Evolutionary conservation across 768 basidiomycete genomes (phyloP).

Genomic region (Pleurotus giganteus): DNA sequence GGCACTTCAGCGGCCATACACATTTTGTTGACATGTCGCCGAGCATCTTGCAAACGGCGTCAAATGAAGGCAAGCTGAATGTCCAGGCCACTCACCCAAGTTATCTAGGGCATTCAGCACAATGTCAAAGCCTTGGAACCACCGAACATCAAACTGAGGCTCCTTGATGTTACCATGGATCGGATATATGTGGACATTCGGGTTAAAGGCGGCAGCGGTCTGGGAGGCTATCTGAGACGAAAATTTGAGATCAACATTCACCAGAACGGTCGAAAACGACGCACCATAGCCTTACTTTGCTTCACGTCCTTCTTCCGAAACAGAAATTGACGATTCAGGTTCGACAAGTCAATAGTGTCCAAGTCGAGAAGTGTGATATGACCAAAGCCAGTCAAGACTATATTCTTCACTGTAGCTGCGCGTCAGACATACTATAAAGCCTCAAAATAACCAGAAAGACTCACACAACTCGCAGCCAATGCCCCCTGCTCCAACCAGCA

Average conservation of each 20-base stretch:
- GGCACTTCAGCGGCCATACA: conserved; percentile 92
- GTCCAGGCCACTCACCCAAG: conserved; percentile 58
- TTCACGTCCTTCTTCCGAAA: conserved; percentile 98
- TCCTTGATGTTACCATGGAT: conserved; percentile 97
- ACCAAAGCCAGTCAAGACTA: conserved; percentile 90
- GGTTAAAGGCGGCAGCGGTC: conserved; percentile 83
- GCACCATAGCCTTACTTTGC: conserved; percentile 89
- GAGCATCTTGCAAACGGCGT: conserved; percentile 60
- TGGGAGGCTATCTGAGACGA: conserved; percentile 69
- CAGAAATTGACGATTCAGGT: conserved; percentile 94
- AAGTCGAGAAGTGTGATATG: conserved; percentile 92
- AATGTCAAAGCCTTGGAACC: conserved; percentile 89
- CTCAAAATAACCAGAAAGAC: conserved; percentile 21
- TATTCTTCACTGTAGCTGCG: conserved; percentile 77
- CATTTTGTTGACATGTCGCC: conserved; percentile 96
- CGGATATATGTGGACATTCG: conserved; percentile 81
- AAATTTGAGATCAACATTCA: not conserved
- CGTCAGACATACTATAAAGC: not conserved
- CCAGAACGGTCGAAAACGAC: conserved; percentile 17
- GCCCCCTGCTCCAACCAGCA: conserved; percentile 94
- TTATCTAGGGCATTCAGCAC: conserved; percentile 97
- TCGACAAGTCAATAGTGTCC: conserved; percentile 98
- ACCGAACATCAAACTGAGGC: conserved; percentile 80
- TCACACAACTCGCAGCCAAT: conserved; percentile 95
- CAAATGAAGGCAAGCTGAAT: not conserved